Evolutionary conservation across 306 rosid genomes (phyloP), one percentile per base, ranked within the genome.

Genomic region (Sindora glabra): DNA sequence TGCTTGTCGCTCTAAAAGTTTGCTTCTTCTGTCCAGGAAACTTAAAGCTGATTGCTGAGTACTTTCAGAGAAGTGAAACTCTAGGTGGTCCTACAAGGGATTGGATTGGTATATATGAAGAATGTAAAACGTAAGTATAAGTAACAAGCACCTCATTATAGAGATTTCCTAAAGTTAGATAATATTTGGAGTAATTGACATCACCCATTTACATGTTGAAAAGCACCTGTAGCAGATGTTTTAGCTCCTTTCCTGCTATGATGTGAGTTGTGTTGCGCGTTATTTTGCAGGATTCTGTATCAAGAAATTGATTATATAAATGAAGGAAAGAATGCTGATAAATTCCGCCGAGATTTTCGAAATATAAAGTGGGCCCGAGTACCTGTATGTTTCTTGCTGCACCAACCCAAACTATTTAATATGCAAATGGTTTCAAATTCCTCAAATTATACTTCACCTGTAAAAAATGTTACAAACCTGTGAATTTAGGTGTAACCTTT

Each of bases 21-120:
- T 70, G 49, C 47, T 70, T 41, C 61, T 57, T 56, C 2, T 61
- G 34, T 68, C 49, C 89, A 90, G 97, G 68, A 72, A 90, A 90
- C 78, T 65, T 90, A 65, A 90, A 87, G 89, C 78, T 90, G 64
- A 87, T 90, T 68, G 97, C 97, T 32, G 97, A 87, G 68, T 90
- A 90, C 59, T 90, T 90, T 76, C 97, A 90, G 75, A 81, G 42
- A 71, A 90, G 91, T 80, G 96, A 90, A 85, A 73, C 84, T 64
- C 57, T 90, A 32, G 97, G 97, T 18, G 95, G 97, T 65, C 85
- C 94, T 51, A 36, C 87, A n/a, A 80, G 81, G 77, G 97, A 90
- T 62, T 87, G 97, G 97, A 67, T 85, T 7, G 97, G 97, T 34
- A 77, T 90, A 56, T 90, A 90, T 45, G 89, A 90, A 87, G 97